Percentiles rank a stretch among this genome's conserved stretches.
These are phyloP conservation scores for Coccomyxa sp. DNA, from an alignment of 139 green algal species.

Conservation along the genomic window DNA sequence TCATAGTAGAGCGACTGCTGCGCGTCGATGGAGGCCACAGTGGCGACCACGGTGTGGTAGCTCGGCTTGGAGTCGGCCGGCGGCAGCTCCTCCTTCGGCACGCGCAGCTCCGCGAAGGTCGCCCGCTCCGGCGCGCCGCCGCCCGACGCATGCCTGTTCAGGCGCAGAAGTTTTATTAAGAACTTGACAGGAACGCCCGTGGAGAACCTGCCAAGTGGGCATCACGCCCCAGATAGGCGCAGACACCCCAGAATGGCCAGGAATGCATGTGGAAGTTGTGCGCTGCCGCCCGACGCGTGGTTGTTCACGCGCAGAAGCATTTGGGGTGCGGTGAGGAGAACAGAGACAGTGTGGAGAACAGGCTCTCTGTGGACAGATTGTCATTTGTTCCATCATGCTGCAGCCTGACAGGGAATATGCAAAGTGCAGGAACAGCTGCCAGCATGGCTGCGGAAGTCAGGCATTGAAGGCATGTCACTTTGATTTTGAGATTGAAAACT, in stretches of 20 bases:
- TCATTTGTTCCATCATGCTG: too few species aligned
- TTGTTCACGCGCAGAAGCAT: too few species aligned
- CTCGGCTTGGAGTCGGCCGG: conserved; percentile 47
- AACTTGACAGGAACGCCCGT: background rate
- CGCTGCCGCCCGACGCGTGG: background rate
- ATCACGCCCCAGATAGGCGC: background rate
- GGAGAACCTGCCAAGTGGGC: too few species aligned
- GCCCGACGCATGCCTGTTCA: background rate
- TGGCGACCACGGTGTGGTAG: conserved; percentile 37
- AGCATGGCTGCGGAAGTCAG: too few species aligned
- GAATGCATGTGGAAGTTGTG: background rate
- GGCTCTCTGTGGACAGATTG: too few species aligned
- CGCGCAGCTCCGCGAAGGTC: background rate
- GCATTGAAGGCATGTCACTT: too few species aligned
- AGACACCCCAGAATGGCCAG: background rate
- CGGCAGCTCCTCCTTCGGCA: conserved; percentile 19
- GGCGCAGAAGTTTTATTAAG: background rate
- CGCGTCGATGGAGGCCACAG: conserved; percentile 48
- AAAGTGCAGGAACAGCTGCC: too few species aligned
- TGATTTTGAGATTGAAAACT: too few species aligned
- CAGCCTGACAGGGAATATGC: too few species aligned
- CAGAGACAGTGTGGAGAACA: too few species aligned
- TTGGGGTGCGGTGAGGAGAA: too few species aligned
- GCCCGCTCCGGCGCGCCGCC: background rate
- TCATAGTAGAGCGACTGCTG: conserved; percentile 78